Percentiles rank a stretch among this genome's conserved stretches.
Evolutionary conservation across 2,329 filamentous ascomycete genomes (phyloP).

Genomic region (Claviceps monticola): DNA sequence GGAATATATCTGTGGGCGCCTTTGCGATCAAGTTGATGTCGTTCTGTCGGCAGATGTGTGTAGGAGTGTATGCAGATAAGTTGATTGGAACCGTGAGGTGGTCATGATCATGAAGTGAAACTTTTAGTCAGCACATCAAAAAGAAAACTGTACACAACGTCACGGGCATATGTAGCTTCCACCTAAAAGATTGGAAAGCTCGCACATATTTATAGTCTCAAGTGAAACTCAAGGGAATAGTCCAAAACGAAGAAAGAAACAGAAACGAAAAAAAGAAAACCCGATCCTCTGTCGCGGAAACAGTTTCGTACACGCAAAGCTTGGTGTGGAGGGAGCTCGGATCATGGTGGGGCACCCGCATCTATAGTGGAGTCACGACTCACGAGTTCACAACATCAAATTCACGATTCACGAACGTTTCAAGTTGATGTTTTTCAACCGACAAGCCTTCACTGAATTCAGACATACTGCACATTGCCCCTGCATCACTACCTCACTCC

Average conservation of each 20-base stretch:
- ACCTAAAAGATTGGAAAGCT: not conserved
- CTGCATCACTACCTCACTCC: too few species aligned
- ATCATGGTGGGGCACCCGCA: not conserved
- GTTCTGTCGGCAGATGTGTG: not conserved
- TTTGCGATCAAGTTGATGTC: not conserved
- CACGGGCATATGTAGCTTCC: not conserved
- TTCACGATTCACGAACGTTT: too few species aligned
- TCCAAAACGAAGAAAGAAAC: not conserved
- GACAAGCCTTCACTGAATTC: not conserved
- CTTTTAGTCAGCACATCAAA: slow-evolving; percentile 1
- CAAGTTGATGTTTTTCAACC: not conserved
- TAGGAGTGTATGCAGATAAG: too few species aligned
- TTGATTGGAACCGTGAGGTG: not conserved
- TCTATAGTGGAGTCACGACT: too few species aligned
- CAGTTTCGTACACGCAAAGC: not conserved
- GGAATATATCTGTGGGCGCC: not conserved
- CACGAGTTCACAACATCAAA: too few species aligned
- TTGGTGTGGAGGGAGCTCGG: not conserved
- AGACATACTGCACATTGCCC: too few species aligned
- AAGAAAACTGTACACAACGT: not conserved
- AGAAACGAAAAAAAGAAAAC: not conserved
- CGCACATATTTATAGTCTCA: too few species aligned
- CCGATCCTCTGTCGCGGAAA: not conserved
- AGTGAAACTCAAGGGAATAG: too few species aligned
- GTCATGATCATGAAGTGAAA: not conserved